A percentile compares a stretch with the other conserved stretches of the same genome.
Evolutionary conservation across 225 moss, liverwort and hornwort species (phyloP).

Genomic region (Physcomitrium patens): DNA sequence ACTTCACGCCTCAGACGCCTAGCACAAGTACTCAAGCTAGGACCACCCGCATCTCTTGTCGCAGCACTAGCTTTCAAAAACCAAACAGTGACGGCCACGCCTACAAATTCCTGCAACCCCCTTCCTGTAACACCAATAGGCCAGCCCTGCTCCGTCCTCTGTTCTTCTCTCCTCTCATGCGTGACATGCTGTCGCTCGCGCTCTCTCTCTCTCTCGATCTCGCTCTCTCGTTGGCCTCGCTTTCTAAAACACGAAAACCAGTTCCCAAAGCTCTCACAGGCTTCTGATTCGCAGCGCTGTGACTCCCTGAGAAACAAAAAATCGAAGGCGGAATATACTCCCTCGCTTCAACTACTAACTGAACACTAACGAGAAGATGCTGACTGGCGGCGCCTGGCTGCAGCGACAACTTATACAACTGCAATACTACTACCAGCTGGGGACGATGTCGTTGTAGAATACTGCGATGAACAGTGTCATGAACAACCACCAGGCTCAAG

Average conservation of each 20-base stretch:
- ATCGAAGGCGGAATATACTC: constrained; percentile 36
- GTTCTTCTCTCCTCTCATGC: not conserved
- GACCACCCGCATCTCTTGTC: constrained; percentile 34
- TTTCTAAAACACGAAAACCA: constrained; percentile 7
- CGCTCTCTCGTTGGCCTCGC: not conserved
- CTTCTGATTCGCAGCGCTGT: constrained; percentile 8
- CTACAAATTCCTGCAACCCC: constrained; percentile 27
- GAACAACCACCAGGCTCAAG: constrained; percentile 26
- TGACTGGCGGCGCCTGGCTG: constrained; percentile 44
- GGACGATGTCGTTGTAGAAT: constrained; percentile 32
- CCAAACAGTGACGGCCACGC: constrained; percentile 35
- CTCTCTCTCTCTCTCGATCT: not conserved
- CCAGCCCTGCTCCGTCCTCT: constrained; percentile 14
- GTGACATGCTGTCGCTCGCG: too few species aligned
- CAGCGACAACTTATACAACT: constrained; percentile 21
- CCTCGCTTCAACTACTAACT: constrained; percentile 4
- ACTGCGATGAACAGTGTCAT: constrained; percentile 48
- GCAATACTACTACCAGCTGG: constrained; percentile 2
- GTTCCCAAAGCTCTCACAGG: constrained; percentile 16
- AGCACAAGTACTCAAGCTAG: constrained; percentile 29
- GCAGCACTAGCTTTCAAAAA: constrained; percentile 29
- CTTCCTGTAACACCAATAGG: constrained; percentile 25
- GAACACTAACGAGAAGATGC: constrained; percentile 45
- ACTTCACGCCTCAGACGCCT: constrained; percentile 24
- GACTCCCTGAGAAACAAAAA: constrained; percentile 9